Evolutionary conservation across 2,329 filamentous ascomycete genomes (phyloP).

Genomic region (Trichoderma lentiforme): DNA sequence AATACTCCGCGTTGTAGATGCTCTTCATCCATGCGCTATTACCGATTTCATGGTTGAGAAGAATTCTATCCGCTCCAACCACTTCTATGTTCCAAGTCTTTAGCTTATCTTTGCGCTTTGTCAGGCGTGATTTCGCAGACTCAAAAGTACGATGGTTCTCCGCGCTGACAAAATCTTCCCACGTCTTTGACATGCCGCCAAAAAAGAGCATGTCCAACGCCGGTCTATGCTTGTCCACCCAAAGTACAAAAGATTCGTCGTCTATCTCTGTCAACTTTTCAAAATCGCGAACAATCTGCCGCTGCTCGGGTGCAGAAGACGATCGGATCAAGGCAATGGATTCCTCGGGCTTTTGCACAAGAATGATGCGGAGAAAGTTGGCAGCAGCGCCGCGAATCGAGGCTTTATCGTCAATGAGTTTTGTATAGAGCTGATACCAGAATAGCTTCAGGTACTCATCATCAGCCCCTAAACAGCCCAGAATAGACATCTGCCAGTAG

Average conservation of each 20-base stretch:
- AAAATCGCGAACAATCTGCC: conserved; percentile 71
- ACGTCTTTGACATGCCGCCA: conserved; percentile 72
- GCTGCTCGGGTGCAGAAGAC: conserved; percentile 66
- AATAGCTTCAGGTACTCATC: conserved; percentile 80
- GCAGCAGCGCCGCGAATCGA: conserved; percentile 72
- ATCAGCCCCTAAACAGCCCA: conserved; percentile 73
- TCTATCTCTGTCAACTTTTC: conserved; percentile 83
- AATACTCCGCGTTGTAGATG: conserved; percentile 86
- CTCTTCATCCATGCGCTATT: conserved; percentile 93
- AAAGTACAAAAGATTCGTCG: conserved; percentile 79
- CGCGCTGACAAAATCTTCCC: conserved; percentile 80
- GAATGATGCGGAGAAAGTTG: conserved; percentile 83
- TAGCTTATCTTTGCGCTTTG: conserved; percentile 77
- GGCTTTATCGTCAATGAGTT: conserved; percentile 68
- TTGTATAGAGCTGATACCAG: conserved; percentile 90
- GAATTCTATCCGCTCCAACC: conserved; percentile 63
- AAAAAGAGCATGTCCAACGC: conserved; percentile 82
- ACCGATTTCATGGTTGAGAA: conserved; percentile 79
- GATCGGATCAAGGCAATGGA: conserved; percentile 70
- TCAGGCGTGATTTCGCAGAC: conserved; percentile 64
- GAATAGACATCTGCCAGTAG: conserved; percentile 92
- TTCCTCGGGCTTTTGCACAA: conserved; percentile 89
- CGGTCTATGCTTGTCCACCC: conserved; percentile 78
- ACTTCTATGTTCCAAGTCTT: conserved; percentile 75
- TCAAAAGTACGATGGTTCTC: conserved; percentile 82